Conservation (phyloP, 2,329 filamentous ascomycete species). For the Sporothrix sp. region DNA sequence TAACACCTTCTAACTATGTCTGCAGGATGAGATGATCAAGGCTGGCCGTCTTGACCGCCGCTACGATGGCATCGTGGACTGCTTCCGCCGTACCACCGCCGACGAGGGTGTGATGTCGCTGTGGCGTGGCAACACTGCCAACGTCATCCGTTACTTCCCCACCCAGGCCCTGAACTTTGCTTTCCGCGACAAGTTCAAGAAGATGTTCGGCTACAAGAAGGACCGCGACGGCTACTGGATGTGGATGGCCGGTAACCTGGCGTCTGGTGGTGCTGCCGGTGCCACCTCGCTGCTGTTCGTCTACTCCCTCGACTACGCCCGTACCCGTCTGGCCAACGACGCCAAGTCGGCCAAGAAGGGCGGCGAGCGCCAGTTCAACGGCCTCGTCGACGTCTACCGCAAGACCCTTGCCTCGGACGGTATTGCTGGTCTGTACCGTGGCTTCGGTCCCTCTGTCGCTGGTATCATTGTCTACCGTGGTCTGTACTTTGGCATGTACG, state of each 20-base stretch:
- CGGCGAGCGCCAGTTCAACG: conserved; percentile 99
- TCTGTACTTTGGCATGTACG: conserved; percentile 99
- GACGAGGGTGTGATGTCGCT: conserved; percentile 90
- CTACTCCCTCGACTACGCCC: conserved; percentile 99
- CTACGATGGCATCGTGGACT: conserved; percentile 88
- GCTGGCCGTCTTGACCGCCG: conserved; percentile 94
- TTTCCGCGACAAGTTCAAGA: conserved; percentile 99
- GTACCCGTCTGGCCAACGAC: conserved; percentile 99
- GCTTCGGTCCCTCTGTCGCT: conserved; percentile 98
- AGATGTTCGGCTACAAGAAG: conserved; percentile 99
- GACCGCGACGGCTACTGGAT: conserved; percentile 94
- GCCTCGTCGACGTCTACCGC: conserved; percentile 98
- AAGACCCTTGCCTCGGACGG: conserved; percentile 98
- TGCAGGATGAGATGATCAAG: conserved; percentile 99
- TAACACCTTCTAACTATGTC: conserved; percentile 24
- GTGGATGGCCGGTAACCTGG: conserved; percentile 99
- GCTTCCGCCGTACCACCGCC: conserved; percentile 85
- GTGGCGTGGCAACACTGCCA: conserved; percentile 99
- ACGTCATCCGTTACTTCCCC: conserved; percentile 99
- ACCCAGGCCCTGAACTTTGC: conserved; percentile 99
- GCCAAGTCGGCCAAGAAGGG: conserved; percentile 96
- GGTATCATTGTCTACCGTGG: conserved; percentile 99
- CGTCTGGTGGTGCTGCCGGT: conserved; percentile 99
- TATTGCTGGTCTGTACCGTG: conserved; percentile 99
- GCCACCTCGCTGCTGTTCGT: conserved; percentile 99